Percentiles rank a stretch among this genome's conserved stretches.
phyloP scores from a whole-genome alignment of 1,284 basidiomycete species.

The Coniophora puteana region DNA sequence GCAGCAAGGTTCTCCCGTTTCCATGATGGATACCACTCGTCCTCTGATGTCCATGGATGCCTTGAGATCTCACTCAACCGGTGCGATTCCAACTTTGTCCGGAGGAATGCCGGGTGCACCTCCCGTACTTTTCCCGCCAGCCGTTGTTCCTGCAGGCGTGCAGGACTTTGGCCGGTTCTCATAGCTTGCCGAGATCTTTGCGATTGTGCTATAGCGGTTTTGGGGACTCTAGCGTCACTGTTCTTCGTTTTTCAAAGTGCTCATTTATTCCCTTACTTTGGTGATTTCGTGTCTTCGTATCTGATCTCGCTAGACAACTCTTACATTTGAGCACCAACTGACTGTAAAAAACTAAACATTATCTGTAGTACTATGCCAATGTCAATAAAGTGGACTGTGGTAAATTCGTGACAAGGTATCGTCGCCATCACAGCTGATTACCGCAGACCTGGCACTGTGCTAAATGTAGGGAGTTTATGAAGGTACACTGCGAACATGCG shows the following conservation, averaged over 20 bases:
- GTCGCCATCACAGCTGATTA: neutral
- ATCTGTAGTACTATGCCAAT: constrained; percentile 29
- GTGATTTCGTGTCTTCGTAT: constrained; percentile 16
- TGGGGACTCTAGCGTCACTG: constrained; percentile 13
- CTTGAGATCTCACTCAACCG: constrained; percentile 23
- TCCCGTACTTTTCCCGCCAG: constrained; percentile 14
- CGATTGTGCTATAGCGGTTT: constrained; percentile 17
- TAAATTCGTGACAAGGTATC: constrained; percentile 13
- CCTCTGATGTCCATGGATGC: constrained; percentile 21
- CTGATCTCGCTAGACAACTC: constrained; percentile 29
- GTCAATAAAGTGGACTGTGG: constrained; percentile 18
- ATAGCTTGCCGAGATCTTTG: constrained; percentile 12
- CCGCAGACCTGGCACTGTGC: constrained; percentile 42
- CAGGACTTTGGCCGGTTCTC: constrained; percentile 22
- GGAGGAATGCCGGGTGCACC: constrained; percentile 18
- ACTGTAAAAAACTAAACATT: constrained; percentile 30
- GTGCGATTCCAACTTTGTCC: constrained; percentile 15
- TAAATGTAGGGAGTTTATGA: constrained; percentile 32
- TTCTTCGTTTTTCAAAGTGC: constrained; percentile 11
- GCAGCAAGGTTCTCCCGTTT: constrained; percentile 26
- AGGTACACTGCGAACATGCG: constrained; percentile 42
- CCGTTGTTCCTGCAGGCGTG: constrained; percentile 18
- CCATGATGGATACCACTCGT: constrained; percentile 27
- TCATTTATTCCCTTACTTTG: constrained; percentile 19
- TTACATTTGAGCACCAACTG: constrained; percentile 14